Evolutionary conservation across 1,139 yeast genomes (phyloP), one percentile per base, ranked within the genome.

Genomic region (Yamadazyma buinensis): DNA sequence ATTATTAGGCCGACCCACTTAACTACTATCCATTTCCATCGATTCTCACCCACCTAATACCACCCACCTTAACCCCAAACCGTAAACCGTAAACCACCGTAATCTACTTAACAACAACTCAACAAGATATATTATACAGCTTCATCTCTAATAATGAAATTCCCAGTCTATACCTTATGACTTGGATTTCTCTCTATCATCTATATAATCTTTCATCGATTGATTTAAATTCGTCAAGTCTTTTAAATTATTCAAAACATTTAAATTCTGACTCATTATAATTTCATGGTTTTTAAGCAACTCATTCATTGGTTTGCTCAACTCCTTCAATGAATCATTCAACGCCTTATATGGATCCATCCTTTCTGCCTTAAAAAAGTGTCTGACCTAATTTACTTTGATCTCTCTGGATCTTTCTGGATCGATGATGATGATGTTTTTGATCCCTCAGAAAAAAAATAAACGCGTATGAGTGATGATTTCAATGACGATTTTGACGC

Each of bases 271-370:
- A 4, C 52, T 41, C 27, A 52, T 45, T 27, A 63, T 48, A 33
- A 50, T 51, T 28, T 59, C 56, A 39, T 64, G 69, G 5, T 48
- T 46, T 13, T 43, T 43, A 27, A 61, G 46, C 8, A 62, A 40
- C 2, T 39, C 41, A 12, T 45, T 41, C 27, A 61, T 34, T 0
- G 69, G 67, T 18, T 39, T 37, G 4, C 43, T 44, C 32, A 63
- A 37, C 18, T 45, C 32, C 25, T 38, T 39, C 5, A 62, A 26
- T 0, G 60, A 44, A 13, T 47, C 40, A 0, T 54, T 39, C 13
- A 59, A 40, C 7, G 46, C 36, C 3, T 38, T 34, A 32, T 57
- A 59, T 10, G 64, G 57, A 37, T 29, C 19, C 19, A 17, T 17
- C 19, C 7, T 17, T 5, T 5, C 19, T 17, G 5, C 19, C 19